phyloP scores from a whole-genome alignment of 1,139 yeast species.

The Candida tetrigidarum region DNA sequence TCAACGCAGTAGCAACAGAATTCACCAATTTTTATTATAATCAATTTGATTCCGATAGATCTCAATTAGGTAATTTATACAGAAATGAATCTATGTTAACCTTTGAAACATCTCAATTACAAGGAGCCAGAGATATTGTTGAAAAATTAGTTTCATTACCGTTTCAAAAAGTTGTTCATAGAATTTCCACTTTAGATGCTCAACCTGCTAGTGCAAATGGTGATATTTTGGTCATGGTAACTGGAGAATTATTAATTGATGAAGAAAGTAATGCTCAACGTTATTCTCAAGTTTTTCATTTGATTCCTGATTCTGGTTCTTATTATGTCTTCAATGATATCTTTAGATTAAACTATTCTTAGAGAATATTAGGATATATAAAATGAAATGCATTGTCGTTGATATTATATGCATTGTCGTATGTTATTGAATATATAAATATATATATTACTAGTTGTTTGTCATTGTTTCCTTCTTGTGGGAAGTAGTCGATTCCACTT shows the following conservation, averaged over 20 bases:
- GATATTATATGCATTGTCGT: too few relatives aligned
- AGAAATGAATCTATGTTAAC: conserved; percentile 98
- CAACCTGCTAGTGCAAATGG: conserved; percentile 97
- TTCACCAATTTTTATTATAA: conserved; percentile 95
- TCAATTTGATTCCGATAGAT: conserved; percentile 91
- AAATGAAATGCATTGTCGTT: too few relatives aligned
- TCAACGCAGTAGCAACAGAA: conserved; percentile 75
- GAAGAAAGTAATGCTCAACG: conserved; percentile 95
- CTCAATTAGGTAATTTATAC: conserved; percentile 91
- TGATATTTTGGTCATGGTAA: conserved; percentile 95
- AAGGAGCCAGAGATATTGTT: conserved; percentile 91
- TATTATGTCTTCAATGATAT: conserved; percentile 96
- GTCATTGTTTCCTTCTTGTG: not conserved
- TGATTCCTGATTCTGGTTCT: conserved; percentile 89
- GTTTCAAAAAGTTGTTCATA: conserved; percentile 89
- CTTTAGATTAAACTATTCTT: conserved; percentile 86
- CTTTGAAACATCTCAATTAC: conserved; percentile 91
- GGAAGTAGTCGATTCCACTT: too few relatives aligned
- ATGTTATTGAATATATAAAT: not conserved
- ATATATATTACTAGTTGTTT: not conserved
- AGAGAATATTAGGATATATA: too few relatives aligned
- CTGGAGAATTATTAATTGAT: conserved; percentile 92
- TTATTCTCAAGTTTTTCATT: conserved; percentile 96
- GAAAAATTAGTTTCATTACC: conserved; percentile 90
- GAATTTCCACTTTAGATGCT: conserved; percentile 94